Percentiles rank a stretch among this genome's conserved stretches.
Evolutionary conservation across 177 flowering plant genomes (phyloP).

Genomic region (Tripterygium wilfordii): DNA sequence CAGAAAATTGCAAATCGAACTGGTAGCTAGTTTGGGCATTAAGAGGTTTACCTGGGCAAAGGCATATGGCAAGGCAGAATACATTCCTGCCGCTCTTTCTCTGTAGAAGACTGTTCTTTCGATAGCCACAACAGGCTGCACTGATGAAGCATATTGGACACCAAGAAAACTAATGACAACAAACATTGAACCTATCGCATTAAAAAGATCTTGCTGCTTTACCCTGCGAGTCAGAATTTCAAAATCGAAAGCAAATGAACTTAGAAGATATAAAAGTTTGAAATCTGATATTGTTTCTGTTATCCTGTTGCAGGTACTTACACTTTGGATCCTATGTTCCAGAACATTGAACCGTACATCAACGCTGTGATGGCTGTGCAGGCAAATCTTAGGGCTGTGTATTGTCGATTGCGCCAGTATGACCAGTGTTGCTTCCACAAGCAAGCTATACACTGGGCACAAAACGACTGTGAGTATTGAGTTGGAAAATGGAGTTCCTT

Average conservation of each 20-base stretch:
- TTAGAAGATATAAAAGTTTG: too few species aligned
- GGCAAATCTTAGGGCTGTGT: constrained; percentile 28
- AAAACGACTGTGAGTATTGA: constrained; percentile 21
- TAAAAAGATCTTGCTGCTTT: constrained; percentile 25
- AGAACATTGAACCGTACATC: constrained; percentile 35
- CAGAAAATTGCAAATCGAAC: too few species aligned
- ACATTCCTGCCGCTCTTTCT: constrained; percentile 40
- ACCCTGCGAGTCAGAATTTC: too few species aligned
- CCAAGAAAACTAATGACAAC: constrained; percentile 36
- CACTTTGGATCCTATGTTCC: constrained; percentile 35
- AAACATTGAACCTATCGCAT: constrained; percentile 42
- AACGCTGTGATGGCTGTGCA: constrained; percentile 26
- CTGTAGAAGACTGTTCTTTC: constrained; percentile 36
- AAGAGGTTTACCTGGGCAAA: constrained; percentile 21
- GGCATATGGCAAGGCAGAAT: constrained; percentile 33
- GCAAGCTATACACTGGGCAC: constrained; percentile 28
- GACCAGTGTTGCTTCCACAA: constrained; percentile 35
- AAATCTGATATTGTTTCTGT: too few species aligned
- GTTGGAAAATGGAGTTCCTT: constrained; percentile 30
- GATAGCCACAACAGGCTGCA: constrained; percentile 32
- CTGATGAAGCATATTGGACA: constrained; percentile 22
- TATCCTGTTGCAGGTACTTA: too few species aligned
- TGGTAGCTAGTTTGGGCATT: too few species aligned
- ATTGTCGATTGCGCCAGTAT: constrained; percentile 36
- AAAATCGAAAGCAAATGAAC: too few species aligned